These are phyloP conservation scores for Agrostemma githago DNA, from an alignment of 148 eudicot species.

Conservation along the genomic window DNA sequence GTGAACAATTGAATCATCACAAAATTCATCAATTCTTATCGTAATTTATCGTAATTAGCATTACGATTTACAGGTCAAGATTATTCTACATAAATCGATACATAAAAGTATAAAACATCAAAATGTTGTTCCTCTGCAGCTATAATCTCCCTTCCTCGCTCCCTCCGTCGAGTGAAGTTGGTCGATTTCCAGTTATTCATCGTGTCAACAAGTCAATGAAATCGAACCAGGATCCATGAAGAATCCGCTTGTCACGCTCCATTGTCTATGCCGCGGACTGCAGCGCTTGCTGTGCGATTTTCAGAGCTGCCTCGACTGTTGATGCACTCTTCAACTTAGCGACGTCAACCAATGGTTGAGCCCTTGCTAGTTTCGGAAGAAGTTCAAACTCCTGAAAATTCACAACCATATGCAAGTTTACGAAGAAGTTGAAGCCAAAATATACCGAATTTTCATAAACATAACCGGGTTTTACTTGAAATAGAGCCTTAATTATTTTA, in stretches of 20 bases:
- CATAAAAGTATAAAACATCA: slow-evolving; percentile 13
- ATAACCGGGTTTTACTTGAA: no score
- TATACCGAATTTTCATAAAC: no score
- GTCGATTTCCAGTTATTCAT: background rate
- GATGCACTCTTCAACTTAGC: slow-evolving; percentile 75
- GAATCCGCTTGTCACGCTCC: background rate
- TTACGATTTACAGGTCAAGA: no score
- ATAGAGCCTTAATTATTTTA: no score
- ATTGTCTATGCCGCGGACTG: slow-evolving; percentile 23
- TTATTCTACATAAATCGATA: slow-evolving; percentile 3
- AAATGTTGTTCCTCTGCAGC: no score
- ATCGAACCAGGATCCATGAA: background rate
- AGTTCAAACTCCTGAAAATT: slow-evolving; percentile 75
- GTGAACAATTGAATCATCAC: no score
- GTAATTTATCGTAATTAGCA: no score
- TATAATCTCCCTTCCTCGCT: background rate
- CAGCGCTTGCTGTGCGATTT: slow-evolving; percentile 54
- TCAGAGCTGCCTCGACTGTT: slow-evolving; percentile 84
- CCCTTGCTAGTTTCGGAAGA: slow-evolving; percentile 79
- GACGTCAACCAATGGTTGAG: slow-evolving; percentile 67
- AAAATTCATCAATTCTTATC: no score
- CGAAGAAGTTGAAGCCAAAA: no score
- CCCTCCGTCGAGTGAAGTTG: background rate
- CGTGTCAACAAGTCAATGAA: background rate
- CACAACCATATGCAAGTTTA: background rate